A percentile compares a stretch with the other conserved stretches of the same genome.
Evolutionary conservation across 139 green algal genomes (phyloP).

Genomic region (Marvania coccoides): DNA sequence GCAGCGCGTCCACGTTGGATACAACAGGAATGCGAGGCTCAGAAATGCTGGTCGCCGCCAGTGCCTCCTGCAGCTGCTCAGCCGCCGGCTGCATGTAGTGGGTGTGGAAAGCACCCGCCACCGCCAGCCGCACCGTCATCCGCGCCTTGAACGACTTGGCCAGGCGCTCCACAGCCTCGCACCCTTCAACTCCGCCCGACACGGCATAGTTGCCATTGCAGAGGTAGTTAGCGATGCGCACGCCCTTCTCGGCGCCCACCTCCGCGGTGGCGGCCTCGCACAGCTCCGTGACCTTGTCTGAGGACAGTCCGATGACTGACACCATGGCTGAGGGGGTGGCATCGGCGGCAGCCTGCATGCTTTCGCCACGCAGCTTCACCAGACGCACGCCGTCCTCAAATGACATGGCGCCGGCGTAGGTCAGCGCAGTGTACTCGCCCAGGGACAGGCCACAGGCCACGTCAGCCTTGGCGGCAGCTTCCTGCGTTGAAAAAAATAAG

Average conservation of each 20-base stretch:
- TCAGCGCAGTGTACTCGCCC: constrained; percentile 97
- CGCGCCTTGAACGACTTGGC: constrained; percentile 40
- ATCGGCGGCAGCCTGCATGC: constrained; percentile 97
- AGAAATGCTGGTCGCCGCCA: constrained; percentile 32
- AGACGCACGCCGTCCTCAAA: constrained; percentile 94
- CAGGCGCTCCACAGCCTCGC: constrained; percentile 56
- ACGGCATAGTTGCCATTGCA: constrained; percentile 98
- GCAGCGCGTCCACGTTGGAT: constrained; percentile 91
- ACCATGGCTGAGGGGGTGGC: constrained; percentile 81
- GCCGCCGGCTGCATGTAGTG: constrained; percentile 85
- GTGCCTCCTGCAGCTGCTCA: constrained; percentile 70
- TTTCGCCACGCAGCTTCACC: constrained; percentile 92
- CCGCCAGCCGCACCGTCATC: constrained; percentile 84
- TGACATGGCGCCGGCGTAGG: constrained; percentile 70
- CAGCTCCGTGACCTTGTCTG: constrained; percentile 76
- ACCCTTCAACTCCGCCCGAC: constrained; percentile 77
- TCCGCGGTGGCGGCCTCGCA: constrained; percentile 76
- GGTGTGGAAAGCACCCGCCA: constrained; percentile 98
- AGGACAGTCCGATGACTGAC: constrained; percentile 88
- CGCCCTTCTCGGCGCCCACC: constrained; percentile 54
- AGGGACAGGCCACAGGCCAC: constrained; percentile 82
- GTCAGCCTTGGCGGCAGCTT: constrained; percentile 65
- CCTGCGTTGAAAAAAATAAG: constrained; percentile 19
- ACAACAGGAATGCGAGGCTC: constrained; percentile 91
- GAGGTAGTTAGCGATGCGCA: constrained; percentile 97